A percentile compares a stretch with the other conserved stretches of the same genome.
phyloP scores from a whole-genome alignment of 176 grass and related monocot species.

The Zizania latifolia region DNA sequence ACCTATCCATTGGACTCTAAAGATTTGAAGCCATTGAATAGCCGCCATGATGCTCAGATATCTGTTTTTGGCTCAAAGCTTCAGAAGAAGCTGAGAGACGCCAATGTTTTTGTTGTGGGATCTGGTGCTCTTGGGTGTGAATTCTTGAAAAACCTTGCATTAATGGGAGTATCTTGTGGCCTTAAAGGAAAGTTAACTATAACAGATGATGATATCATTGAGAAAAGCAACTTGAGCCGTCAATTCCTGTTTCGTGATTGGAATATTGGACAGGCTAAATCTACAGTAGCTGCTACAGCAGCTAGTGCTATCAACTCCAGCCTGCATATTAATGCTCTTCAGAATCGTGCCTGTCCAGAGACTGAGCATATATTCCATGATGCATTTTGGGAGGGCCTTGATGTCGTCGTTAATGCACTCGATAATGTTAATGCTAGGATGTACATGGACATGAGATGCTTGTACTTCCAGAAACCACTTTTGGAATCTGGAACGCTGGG shows the following conservation, averaged over 20 bases:
- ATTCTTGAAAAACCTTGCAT: slow-evolving; percentile 81
- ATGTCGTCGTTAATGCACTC: slow-evolving; percentile 68
- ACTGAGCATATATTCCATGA: slow-evolving; percentile 80
- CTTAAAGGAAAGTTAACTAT: slow-evolving; percentile 58
- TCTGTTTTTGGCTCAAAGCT: slow-evolving; percentile 83
- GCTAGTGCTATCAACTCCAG: slow-evolving; percentile 53
- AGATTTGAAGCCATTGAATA: slow-evolving; percentile 64
- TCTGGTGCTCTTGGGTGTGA: slow-evolving; percentile 82
- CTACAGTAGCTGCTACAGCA: slow-evolving; percentile 53
- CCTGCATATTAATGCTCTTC: slow-evolving; percentile 56
- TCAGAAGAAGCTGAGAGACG: slow-evolving; percentile 69
- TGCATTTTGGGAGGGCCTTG: slow-evolving; percentile 61
- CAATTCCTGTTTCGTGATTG: slow-evolving; percentile 75
- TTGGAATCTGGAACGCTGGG: slow-evolving; percentile 74
- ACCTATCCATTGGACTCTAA: slow-evolving; percentile 46
- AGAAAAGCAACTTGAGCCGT: slow-evolving; percentile 73
- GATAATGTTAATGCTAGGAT: slow-evolving; percentile 75
- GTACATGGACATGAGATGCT: slow-evolving; percentile 72
- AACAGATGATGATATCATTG: slow-evolving; percentile 82
- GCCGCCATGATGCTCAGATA: slow-evolving; percentile 74
- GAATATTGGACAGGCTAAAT: slow-evolving; percentile 69
- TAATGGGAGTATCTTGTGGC: slow-evolving; percentile 77
- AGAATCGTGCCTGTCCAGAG: slow-evolving; percentile 63
- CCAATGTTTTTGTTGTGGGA: slow-evolving; percentile 70
- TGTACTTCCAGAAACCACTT: slow-evolving; percentile 85